phyloP scores from a whole-genome alignment of 352 stramenopile species.

The Globisporangium paroecandrum region DNA sequence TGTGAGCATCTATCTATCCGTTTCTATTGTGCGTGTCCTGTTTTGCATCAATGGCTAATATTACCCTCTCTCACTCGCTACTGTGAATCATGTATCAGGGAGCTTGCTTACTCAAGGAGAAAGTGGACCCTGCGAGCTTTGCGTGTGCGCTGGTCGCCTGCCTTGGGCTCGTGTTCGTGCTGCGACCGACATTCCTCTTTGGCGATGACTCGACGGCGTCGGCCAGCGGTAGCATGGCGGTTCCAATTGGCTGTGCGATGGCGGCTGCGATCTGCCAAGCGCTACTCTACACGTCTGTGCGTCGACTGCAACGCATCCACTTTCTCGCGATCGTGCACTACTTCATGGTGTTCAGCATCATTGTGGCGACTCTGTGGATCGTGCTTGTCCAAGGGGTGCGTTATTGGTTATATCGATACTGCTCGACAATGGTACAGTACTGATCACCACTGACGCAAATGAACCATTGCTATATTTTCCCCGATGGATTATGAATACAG shows the following conservation, averaged over 20 bases:
- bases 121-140: conserved; percentile 34
- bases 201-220: conserved; percentile 22
- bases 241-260: conserved; percentile 34
- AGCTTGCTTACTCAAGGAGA: conserved; percentile 18
- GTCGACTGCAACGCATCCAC: conserved; percentile 39
- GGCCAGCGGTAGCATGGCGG: conserved; percentile 17
- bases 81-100: not conserved
- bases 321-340: conserved; percentile 58
- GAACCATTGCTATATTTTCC: not conserved
- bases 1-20: conserved; percentile 22
- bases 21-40: not conserved
- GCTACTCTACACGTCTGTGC: conserved; percentile 49
- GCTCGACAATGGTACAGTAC: conserved; percentile 1
- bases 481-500: conserved; percentile 6
- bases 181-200: conserved; percentile 40
- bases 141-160: conserved; percentile 29
- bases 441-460: not conserved
- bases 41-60: not conserved
- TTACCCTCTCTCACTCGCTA: not conserved
- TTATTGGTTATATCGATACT: not conserved
- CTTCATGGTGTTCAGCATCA: conserved; percentile 46
- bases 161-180: conserved; percentile 36
- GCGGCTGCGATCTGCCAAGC: conserved; percentile 41
- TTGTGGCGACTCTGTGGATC: conserved; percentile 35
- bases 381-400: conserved; percentile 41